phyloP scores from a whole-genome alignment of 495 filamentous ascomycete species.

The Oidiodendron maius region DNA sequence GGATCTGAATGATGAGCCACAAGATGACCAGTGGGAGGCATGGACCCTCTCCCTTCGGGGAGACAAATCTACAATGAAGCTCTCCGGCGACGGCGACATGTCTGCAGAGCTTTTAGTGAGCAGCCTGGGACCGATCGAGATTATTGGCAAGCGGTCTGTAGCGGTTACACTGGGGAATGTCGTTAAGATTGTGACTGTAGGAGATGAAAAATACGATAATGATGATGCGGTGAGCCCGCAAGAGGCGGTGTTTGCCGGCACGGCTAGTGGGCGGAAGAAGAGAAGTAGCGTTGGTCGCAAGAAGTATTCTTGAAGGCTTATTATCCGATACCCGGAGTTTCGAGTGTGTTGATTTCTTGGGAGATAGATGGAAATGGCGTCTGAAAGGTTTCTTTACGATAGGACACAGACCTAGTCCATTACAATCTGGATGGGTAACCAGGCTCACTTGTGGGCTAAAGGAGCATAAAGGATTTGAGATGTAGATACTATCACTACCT shows the following conservation, averaged over 20 bases:
- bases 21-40: slow-evolving; percentile 53
- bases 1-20: neutral
- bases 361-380: too few relatives aligned
- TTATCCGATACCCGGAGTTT: too few relatives aligned
- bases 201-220: slow-evolving; percentile 51
- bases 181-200: slow-evolving; percentile 58
- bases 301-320: neutral
- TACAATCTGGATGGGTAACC: too few relatives aligned
- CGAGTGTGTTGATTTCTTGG: too few relatives aligned
- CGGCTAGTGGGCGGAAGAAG: slow-evolving; percentile 6
- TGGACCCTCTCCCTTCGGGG: slow-evolving; percentile 53
- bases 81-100: slow-evolving; percentile 27
- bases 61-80: slow-evolving; percentile 13
- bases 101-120: slow-evolving; percentile 45
- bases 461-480: too few relatives aligned
- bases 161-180: slow-evolving; percentile 63
- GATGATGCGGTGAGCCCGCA: slow-evolving; percentile 4
- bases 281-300: neutral
- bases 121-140: slow-evolving; percentile 50
- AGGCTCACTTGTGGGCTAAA: too few relatives aligned
- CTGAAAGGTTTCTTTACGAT: too few relatives aligned
- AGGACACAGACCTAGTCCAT: too few relatives aligned
- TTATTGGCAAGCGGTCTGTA: slow-evolving; percentile 50
- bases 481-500: too few relatives aligned
- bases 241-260: slow-evolving; percentile 12